These are phyloP conservation scores for Myxozyma mucilagina DNA, from an alignment of 805 yeast genomes.

Conservation along the genomic window DNA sequence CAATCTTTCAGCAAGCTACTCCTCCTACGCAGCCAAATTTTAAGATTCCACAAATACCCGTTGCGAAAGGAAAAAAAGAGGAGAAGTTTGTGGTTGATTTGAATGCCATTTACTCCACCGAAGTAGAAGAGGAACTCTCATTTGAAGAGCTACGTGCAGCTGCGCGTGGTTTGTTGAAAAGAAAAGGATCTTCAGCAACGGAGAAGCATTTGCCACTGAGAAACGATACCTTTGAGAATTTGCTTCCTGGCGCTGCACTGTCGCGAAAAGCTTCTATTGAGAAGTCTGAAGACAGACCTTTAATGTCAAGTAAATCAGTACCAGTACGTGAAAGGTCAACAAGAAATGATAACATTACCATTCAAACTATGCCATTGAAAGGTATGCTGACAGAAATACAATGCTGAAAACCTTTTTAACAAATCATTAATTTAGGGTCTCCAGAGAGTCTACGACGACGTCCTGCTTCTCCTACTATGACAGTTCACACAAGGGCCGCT, in stretches of 20 bases:
- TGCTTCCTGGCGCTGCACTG: too few relatives aligned
- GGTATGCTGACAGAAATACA: conserved; percentile 38
- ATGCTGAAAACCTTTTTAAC: neutral
- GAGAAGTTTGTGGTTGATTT: conserved; percentile 34
- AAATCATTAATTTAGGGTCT: conserved; percentile 22
- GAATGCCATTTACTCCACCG: conserved; percentile 32
- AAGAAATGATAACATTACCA: neutral
- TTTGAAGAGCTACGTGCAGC: conserved; percentile 64
- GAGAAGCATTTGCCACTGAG: neutral
- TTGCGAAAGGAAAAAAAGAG: conserved; percentile 25
- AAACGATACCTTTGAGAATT: too few relatives aligned
- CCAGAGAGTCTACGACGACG: conserved; percentile 34
- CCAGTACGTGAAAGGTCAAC: neutral
- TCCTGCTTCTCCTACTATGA: conserved; percentile 73
- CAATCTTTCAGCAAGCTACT: neutral
- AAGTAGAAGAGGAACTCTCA: conserved; percentile 54
- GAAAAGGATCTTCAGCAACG: neutral
- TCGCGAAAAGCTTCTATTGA: neutral
- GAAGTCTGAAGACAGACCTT: neutral
- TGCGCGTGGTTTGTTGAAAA: conserved; percentile 42
- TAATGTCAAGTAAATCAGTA: neutral
- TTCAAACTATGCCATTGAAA: conserved; percentile 48
- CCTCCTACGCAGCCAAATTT: conserved; percentile 21
- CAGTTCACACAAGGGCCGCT: conserved; percentile 73
- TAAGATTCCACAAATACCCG: conserved; percentile 12